Percentiles rank a stretch among this genome's conserved stretches.
Evolutionary conservation across 108 stramenopile species (phyloP).

Genomic region (Asterionellopsis glacialis): DNA sequence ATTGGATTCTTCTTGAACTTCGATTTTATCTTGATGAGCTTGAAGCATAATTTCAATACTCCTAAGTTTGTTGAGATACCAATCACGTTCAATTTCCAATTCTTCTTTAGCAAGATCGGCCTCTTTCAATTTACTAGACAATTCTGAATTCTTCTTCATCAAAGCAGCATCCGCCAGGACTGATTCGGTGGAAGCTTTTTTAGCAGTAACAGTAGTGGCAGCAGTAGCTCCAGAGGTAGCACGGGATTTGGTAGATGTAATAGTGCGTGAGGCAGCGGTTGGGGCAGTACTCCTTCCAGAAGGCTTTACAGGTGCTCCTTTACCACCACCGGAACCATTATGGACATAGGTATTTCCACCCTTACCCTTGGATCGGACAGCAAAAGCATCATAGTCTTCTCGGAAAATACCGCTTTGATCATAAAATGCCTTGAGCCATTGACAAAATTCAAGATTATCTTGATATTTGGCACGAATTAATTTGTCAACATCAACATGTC

Average conservation of each 20-base stretch:
- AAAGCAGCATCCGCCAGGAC: slow-evolving; percentile 43
- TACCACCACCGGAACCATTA: slow-evolving; percentile 3
- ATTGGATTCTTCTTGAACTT: slow-evolving; percentile 29
- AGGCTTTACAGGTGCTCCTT: slow-evolving; percentile 6
- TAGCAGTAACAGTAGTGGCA: slow-evolving; percentile 8
- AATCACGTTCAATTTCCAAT: slow-evolving; percentile 87
- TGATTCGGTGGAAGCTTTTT: slow-evolving; percentile 6
- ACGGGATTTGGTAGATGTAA: neutral
- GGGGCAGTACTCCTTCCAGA: slow-evolving; percentile 1
- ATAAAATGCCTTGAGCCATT: slow-evolving; percentile 96
- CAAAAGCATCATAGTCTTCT: slow-evolving; percentile 88
- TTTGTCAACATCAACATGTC: slow-evolving; percentile 84
- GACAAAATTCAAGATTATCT: slow-evolving; percentile 98
- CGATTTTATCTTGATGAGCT: slow-evolving; percentile 70
- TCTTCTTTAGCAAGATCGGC: slow-evolving; percentile 51
- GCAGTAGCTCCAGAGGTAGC: slow-evolving; percentile 13
- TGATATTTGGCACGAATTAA: slow-evolving; percentile 94
- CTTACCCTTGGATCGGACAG: slow-evolving; percentile 82
- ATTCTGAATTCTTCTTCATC: slow-evolving; percentile 41
- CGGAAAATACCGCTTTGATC: slow-evolving; percentile 65
- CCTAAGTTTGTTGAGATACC: slow-evolving; percentile 96
- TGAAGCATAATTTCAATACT: slow-evolving; percentile 92
- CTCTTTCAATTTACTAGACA: slow-evolving; percentile 38
- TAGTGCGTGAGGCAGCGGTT: slow-evolving; percentile 1
- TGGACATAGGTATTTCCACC: slow-evolving; percentile 49